These are phyloP conservation scores for Ceratobasidium sp. DNA, from an alignment of 1,284 basidiomycete species.

Conservation along the genomic window DNA sequence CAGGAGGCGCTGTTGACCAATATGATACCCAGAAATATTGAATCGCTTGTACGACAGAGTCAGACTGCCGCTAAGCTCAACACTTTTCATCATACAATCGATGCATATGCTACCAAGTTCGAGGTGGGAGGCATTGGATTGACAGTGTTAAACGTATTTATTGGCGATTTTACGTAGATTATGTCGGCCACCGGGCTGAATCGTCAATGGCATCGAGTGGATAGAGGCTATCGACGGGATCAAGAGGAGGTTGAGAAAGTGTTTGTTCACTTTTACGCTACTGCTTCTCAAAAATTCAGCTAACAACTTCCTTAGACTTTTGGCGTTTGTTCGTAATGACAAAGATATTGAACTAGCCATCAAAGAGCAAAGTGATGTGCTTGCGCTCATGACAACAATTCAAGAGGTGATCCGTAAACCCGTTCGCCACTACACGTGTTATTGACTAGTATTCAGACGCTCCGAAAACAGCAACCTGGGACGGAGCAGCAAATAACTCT, in stretches of 20 bases:
- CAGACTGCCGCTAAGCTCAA: conserved; percentile 7
- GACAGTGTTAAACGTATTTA: not conserved
- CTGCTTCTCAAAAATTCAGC: too few relatives aligned
- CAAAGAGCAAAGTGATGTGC: conserved; percentile 12
- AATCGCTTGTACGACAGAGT: conserved; percentile 14
- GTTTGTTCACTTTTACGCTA: conserved; percentile 4
- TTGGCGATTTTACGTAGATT: not conserved
- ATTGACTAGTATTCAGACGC: conserved; percentile 1
- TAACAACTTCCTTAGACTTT: conserved; percentile 2
- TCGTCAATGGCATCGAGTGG: conserved; percentile 5
- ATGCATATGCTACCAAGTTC: not conserved
- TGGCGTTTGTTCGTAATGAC: not conserved
- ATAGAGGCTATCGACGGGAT: conserved; percentile 4
- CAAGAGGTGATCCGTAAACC: conserved; percentile 5
- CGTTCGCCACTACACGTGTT: not conserved
- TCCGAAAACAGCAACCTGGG: conserved; percentile 24
- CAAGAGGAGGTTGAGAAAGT: conserved; percentile 13
- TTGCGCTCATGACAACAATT: conserved; percentile 9
- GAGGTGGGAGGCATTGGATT: not conserved
- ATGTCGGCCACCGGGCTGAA: conserved; percentile 4
- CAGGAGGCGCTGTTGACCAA: not conserved
- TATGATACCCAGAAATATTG: not conserved
- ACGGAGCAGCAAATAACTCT: conserved; percentile 13
- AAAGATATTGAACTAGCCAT: conserved; percentile 22
- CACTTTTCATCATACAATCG: not conserved